Evolutionary conservation across 1,284 basidiomycete species (phyloP), one percentile per base, ranked within the genome.

Genomic region (Microbotryum saponariae): DNA sequence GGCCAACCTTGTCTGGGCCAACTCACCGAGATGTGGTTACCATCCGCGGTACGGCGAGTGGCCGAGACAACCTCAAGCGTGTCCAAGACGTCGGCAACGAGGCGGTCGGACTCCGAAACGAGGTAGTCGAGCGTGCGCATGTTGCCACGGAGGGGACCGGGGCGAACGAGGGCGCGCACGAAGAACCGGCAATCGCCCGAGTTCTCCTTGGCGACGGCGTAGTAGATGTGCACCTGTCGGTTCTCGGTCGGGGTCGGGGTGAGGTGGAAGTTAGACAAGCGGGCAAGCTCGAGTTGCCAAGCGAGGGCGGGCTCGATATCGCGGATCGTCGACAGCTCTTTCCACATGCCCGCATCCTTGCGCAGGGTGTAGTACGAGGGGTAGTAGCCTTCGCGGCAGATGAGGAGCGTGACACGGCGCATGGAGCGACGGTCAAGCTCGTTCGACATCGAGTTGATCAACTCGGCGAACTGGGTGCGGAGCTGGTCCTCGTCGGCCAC

Each of bases 301-400:
- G 96, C 96, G 55, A 98, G 82, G 46, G 96, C 96, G 31, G 96
- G 96, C 76, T 99, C 96, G 67, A 97, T 92, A 80, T 98, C 97
- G 76, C 94, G 88, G 75, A 99, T 96, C 14, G 92, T 87, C 74
- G 91, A 85, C 76, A 97, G 91, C 81, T 98, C 96, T 64, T 81
- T 83, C 96, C 96, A 99, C 20, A 76, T 75, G 29, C 84, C 86
- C 54, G 84, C 77, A 72, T 82, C 81, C 61, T 86, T 82, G 65
- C 96, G 88, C 51, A 97, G 79, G 52, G 96, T 98, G 79, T 87
- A 90, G 81, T 94, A 98, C 73, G 88, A 85, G 9, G 96, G 96
- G 77, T 98, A 98, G 74, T 88, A 84, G 61, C 89, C 88, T 60
- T 83, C 86, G 66, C 90, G 85, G 79, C 93, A 97, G 71, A 98